Evolutionary conservation across 257 asterid genomes (phyloP).

Genomic region (Ophiorrhiza pumila): DNA sequence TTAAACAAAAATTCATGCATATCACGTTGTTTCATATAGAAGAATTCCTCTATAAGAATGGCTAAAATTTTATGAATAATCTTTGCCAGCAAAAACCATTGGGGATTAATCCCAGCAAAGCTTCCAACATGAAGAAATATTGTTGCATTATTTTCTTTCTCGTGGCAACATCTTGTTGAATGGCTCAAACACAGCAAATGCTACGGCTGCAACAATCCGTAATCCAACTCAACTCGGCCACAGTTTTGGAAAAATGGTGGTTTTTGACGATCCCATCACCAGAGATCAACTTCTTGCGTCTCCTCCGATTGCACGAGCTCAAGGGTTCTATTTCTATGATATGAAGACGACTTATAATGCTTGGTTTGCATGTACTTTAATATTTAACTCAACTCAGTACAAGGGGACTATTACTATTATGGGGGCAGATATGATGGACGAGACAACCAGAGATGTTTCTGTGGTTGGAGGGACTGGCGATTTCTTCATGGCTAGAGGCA

Average conservation of each 20-base stretch:
- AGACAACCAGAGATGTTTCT: conserved; percentile 46
- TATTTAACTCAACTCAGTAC: conserved; percentile 43
- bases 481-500: conserved; percentile 54
- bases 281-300: conserved; percentile 37
- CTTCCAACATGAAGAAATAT: conserved; percentile 11
- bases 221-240: conserved; percentile 26
- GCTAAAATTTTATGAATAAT: background rate
- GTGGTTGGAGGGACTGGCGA: conserved; percentile 58
- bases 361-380: conserved; percentile 62
- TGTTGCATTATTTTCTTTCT: conserved; percentile 18
- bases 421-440: conserved; percentile 44
- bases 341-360: conserved; percentile 34
- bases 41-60: background rate
- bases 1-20: too few species aligned
- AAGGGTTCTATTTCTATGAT: conserved; percentile 58
- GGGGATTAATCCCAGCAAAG: too few species aligned
- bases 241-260: conserved; percentile 43
- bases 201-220: conserved; percentile 38
- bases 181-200: conserved; percentile 45
- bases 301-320: conserved; percentile 43
- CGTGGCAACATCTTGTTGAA: conserved; percentile 41
- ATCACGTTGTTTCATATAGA: too few species aligned
- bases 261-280: conserved; percentile 60
- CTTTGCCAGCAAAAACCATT: too few species aligned
- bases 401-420: conserved; percentile 46